Conservation (phyloP, 1,284 basidiomycete species). For the Cutaneotrichosporon sp. region DNA sequence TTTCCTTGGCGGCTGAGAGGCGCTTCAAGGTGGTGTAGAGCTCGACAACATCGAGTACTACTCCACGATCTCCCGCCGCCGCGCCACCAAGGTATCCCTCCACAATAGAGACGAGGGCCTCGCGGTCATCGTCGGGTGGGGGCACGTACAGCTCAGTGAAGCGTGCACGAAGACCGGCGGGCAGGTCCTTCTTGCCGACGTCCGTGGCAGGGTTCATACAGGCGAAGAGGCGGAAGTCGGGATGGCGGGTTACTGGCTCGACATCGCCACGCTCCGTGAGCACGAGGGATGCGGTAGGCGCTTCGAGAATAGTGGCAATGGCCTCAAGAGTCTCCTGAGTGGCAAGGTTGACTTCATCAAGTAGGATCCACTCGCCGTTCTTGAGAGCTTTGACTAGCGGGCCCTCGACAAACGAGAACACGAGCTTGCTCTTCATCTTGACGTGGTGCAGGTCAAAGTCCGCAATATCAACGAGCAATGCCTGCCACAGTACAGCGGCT, state of each 20-base stretch:
- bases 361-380: slow-evolving; percentile 87
- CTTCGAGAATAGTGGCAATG: slow-evolving; percentile 77
- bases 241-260: slow-evolving; percentile 83
- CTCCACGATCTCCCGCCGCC: slow-evolving; percentile 78
- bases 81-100: slow-evolving; percentile 82
- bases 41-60: slow-evolving; percentile 85
- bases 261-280: slow-evolving; percentile 90
- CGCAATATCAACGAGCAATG: slow-evolving; percentile 65
- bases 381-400: slow-evolving; percentile 88
- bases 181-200: slow-evolving; percentile 95
- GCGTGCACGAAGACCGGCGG: slow-evolving; percentile 77
- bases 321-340: slow-evolving; percentile 93
- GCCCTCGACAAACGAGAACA: slow-evolving; percentile 93
- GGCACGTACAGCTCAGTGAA: slow-evolving; percentile 96
- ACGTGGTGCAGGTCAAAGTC: slow-evolving; percentile 84
- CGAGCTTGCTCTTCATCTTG: slow-evolving; percentile 75
- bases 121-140: slow-evolving; percentile 84
- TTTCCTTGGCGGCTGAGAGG: slow-evolving; percentile 70
- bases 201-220: slow-evolving; percentile 99
- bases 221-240: slow-evolving; percentile 92
- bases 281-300: slow-evolving; percentile 81
- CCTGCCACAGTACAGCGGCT: slow-evolving; percentile 59
- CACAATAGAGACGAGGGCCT: slow-evolving; percentile 83
- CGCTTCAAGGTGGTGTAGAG: slow-evolving; percentile 80
- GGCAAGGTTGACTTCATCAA: slow-evolving; percentile 96